These are phyloP conservation scores for Podospora pseudopauciseta DNA, from an alignment of 495 filamentous ascomycete species.

Conservation along the genomic window DNA sequence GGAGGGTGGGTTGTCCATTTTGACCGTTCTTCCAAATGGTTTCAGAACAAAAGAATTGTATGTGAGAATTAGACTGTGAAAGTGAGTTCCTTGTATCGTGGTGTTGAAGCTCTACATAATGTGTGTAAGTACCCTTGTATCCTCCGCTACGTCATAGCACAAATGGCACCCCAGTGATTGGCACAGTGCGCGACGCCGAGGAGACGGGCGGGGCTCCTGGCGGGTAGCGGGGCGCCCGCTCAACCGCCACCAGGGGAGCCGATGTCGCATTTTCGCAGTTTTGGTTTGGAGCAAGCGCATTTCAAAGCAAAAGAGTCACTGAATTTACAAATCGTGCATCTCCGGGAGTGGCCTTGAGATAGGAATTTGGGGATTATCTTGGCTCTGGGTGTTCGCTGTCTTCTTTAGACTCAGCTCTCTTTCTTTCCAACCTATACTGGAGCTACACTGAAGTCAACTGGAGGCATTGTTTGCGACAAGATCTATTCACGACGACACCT, in stretches of 20 bases:
- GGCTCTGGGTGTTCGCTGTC: background rate
- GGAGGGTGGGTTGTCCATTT: background rate
- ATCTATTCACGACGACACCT: background rate
- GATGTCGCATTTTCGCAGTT: constrained; percentile 32
- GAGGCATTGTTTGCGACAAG: background rate
- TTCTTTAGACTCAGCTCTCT: background rate
- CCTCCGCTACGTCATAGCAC: constrained; percentile 15
- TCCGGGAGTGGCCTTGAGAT: background rate
- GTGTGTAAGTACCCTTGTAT: background rate
- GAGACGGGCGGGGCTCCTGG: constrained; percentile 4
- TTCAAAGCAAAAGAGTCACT: constrained; percentile 38
- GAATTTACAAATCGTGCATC: constrained; percentile 15
- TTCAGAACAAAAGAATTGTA: background rate
- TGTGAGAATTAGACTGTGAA: too few species aligned
- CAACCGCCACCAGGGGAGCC: constrained; percentile 25
- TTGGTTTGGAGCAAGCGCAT: constrained; percentile 23
- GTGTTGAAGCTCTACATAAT: background rate
- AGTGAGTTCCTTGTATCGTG: background rate
- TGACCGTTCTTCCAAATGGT: background rate
- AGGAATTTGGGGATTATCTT: background rate
- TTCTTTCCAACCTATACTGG: background rate
- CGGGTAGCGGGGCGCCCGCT: constrained; percentile 7
- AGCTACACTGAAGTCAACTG: background rate
- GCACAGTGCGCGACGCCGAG: constrained; percentile 12
- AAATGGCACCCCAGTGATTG: constrained; percentile 12